Base-by-base conservation (phyloP, 2,329 filamentous ascomycete species). In the Fusarium fracticaudum region DNA sequence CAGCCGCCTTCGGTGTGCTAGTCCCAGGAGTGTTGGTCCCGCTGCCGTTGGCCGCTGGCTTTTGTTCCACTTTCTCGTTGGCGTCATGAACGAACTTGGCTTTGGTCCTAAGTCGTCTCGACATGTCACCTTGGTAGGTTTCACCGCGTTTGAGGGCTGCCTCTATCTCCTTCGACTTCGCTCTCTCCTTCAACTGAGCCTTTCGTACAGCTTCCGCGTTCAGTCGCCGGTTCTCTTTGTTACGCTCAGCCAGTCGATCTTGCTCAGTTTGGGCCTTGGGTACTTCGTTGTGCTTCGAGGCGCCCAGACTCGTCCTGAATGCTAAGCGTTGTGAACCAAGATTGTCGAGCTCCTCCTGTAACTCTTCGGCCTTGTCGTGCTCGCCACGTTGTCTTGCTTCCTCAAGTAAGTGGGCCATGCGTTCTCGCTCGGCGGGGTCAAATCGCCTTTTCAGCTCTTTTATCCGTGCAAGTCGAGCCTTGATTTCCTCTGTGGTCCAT, bases 191-290 rank as follows among this genome's bases (percentile, higher is more conserved):
- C 64, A 98, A 87, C 80, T 98, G 93, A 2, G 95, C 96, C 81
- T 94, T 93, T 68, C 96, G 94, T n/a, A 98, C 93, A 54, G 93
- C 92, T 80, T 98, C 94, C n/a, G 90, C 89, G 79, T 98, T 98
- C 76, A 92, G 89, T 67, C 92, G 91, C 71, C 96, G 92, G 83
- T 98, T 98, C 79, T 93, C 91, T 35, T 90, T 87, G 83, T 99
- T 99, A 74, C 98, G 87, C 78, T 93, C 89, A 1, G 94, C 93
- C 31, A 98, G 88, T 35, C 93, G 92, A 73, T 97, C 94, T 81
- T 96, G 94, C 81, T 97, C 93, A 40, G 88, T 86, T 14, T 87
- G 85, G 76, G 86, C 82, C 64, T 83, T 83, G 50, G 85, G 80
- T n/a, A 82, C 80, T 68, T 84, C 78, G 33, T 87, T 85, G 72